These are phyloP conservation scores for Heterobasidion irregulare DNA, from an alignment of 1,284 basidiomycete genomes.

Conservation along the genomic window DNA sequence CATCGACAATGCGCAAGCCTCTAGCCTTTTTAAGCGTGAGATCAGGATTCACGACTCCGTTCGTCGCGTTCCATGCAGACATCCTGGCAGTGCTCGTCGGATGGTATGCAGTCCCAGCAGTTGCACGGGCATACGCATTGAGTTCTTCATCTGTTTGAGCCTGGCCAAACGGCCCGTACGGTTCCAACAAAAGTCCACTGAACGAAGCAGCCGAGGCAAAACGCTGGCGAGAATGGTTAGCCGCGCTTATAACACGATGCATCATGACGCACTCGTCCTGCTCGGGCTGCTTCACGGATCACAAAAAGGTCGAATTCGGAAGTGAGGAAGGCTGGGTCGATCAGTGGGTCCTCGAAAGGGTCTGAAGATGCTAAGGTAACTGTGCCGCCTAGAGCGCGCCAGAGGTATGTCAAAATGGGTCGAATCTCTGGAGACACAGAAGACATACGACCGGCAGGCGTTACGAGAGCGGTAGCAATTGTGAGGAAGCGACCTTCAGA, in stretches of 20 bases:
- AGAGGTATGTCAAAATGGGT: too few relatives aligned
- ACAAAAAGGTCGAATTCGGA: constrained; percentile 11
- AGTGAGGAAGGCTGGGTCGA: constrained; percentile 15
- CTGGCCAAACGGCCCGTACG: constrained; percentile 1
- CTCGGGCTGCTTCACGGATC: constrained; percentile 10
- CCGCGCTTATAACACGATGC: too few relatives aligned
- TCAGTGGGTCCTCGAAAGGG: constrained; percentile 14
- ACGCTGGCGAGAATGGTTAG: neutral
- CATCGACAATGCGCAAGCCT: neutral
- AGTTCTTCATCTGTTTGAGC: constrained; percentile 17
- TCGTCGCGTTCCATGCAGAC: neutral
- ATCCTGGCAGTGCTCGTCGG: neutral
- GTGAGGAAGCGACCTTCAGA: too few relatives aligned
- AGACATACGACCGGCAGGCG: too few relatives aligned
- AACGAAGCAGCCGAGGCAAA: neutral
- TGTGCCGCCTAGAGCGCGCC: constrained; percentile 12
- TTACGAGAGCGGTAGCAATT: too few relatives aligned
- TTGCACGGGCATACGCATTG: constrained; percentile 3
- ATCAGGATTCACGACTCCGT: constrained; percentile 1
- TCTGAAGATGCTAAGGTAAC: constrained; percentile 14
- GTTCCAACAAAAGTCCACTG: neutral
- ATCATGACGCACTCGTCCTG: neutral
- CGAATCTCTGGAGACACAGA: too few relatives aligned
- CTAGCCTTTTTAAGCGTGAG: neutral
- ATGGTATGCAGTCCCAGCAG: neutral